Evolutionary conservation across 2,329 filamentous ascomycete genomes (phyloP).

Genomic region (Metarhizium anisopliae): DNA sequence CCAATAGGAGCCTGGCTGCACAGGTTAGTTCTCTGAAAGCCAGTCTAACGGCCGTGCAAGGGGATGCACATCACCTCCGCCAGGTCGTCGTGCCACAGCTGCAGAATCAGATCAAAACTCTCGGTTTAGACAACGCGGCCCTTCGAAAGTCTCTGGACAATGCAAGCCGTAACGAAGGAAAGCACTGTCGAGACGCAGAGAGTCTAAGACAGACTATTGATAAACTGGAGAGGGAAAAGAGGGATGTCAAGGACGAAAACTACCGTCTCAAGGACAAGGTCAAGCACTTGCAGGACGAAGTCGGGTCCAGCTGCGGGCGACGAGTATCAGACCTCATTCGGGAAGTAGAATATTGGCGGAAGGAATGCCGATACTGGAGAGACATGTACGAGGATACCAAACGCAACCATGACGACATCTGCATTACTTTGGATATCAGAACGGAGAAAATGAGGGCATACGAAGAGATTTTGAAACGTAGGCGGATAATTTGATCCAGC

Average conservation of each 20-base stretch:
- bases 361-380: slow-evolving; percentile 22
- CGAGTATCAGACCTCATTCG: slow-evolving; percentile 23
- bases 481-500: slow-evolving; percentile 16
- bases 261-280: slow-evolving; percentile 23
- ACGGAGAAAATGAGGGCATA: slow-evolving; percentile 23
- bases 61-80: slow-evolving; percentile 24
- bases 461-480: slow-evolving; percentile 24
- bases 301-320: slow-evolving; percentile 20
- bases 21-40: slow-evolving; percentile 26
- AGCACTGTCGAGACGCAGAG: slow-evolving; percentile 20
- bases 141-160: slow-evolving; percentile 29
- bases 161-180: slow-evolving; percentile 19
- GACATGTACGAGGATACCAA: slow-evolving; percentile 18
- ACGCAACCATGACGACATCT: slow-evolving; percentile 19
- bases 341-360: slow-evolving; percentile 26
- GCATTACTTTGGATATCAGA: slow-evolving; percentile 19
- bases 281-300: slow-evolving; percentile 23
- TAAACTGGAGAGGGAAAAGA: slow-evolving; percentile 27
- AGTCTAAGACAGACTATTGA: slow-evolving; percentile 23
- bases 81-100: slow-evolving; percentile 26
- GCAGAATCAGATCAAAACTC: slow-evolving; percentile 24
- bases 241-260: slow-evolving; percentile 23
- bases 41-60: slow-evolving; percentile 24
- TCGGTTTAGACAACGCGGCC: slow-evolving; percentile 29
- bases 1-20: slow-evolving; percentile 23